Evolutionary conservation across 192 early-diverging fungal species (phyloP).

Genomic region (Coemansia aciculifera): DNA sequence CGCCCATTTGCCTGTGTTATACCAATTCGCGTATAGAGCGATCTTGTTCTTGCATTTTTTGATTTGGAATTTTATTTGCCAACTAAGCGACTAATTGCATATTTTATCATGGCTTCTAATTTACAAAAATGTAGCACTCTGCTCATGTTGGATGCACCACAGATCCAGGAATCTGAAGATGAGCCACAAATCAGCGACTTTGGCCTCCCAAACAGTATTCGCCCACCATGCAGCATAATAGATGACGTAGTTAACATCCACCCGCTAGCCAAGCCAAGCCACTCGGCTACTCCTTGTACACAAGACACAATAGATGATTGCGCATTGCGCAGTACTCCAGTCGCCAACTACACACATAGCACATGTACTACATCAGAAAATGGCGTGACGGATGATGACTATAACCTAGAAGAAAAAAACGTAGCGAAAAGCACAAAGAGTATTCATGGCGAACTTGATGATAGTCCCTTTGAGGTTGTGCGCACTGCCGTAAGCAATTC

Average conservation of each 20-base stretch:
- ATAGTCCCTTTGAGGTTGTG: constrained; percentile 70
- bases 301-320: constrained; percentile 1
- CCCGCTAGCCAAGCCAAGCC: neutral
- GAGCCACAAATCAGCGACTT: neutral
- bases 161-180: neutral
- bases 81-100: neutral
- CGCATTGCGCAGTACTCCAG: neutral
- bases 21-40: neutral
- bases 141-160: neutral
- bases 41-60: neutral
- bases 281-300: neutral
- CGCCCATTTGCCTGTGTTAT: neutral
- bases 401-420: constrained; percentile 5
- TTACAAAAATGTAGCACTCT: neutral
- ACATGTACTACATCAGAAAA: constrained; percentile 24
- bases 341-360: constrained; percentile 19
- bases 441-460: constrained; percentile 14
- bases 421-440: constrained; percentile 1
- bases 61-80: neutral
- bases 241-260: neutral
- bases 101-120: neutral
- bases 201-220: neutral
- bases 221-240: neutral
- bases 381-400: constrained; percentile 11
- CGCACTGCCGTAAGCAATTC: constrained; percentile 66